These are phyloP conservation scores for Salvia sclarea DNA, from an alignment of 305 asterid species.

Conservation along the genomic window DNA sequence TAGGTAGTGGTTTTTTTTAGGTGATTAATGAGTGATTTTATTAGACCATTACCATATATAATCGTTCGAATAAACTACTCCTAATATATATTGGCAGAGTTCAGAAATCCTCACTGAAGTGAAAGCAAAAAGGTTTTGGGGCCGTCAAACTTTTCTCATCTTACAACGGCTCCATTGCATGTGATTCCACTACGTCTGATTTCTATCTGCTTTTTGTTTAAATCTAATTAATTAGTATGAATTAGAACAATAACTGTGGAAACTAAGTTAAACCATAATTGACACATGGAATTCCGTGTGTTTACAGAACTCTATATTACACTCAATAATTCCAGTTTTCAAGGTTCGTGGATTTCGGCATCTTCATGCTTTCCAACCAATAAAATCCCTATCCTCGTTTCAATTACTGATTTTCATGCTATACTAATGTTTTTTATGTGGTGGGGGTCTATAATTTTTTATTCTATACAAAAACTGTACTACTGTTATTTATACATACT, in stretches of 20 bases:
- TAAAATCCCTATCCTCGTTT: not conserved
- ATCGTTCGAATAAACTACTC: too few species aligned
- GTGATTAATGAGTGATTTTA: too few species aligned
- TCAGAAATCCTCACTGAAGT: too few species aligned
- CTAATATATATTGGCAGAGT: too few species aligned
- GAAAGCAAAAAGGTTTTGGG: not conserved
- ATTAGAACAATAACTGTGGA: too few species aligned
- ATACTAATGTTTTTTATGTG: not conserved
- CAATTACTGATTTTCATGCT: conserved; percentile 8
- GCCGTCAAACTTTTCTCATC: not conserved
- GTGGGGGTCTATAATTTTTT: too few species aligned
- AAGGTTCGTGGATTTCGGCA: not conserved
- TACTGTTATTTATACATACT: too few species aligned
- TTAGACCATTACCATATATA: too few species aligned
- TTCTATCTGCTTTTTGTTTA: not conserved
- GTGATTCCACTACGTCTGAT: too few species aligned
- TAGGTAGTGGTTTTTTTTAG: too few species aligned
- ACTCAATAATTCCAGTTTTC: too few species aligned
- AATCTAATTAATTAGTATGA: not conserved
- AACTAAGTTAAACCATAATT: not conserved
- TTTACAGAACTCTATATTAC: not conserved
- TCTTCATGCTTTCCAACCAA: not conserved
- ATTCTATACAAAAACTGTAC: too few species aligned
- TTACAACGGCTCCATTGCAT: conserved; percentile 4
- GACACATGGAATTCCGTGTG: conserved; percentile 27